A percentile compares a stretch with the other conserved stretches of the same genome.
Conservation (phyloP, 1,284 basidiomycete species). For the Naganishia cerealis region DNA sequence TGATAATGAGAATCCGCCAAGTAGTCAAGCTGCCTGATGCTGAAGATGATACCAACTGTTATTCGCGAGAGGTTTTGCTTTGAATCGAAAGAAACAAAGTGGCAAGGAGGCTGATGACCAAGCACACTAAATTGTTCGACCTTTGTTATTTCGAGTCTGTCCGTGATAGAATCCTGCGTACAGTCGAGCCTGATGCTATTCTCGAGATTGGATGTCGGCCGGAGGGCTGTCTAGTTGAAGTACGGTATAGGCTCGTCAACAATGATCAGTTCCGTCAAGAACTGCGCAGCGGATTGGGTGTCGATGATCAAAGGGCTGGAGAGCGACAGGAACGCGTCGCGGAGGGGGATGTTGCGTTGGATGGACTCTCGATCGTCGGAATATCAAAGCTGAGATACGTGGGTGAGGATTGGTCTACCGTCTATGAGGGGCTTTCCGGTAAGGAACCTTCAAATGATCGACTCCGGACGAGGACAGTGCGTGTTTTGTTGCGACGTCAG, state of each 20-base stretch:
- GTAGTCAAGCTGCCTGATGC: background rate
- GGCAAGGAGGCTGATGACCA: slow-evolving; percentile 26
- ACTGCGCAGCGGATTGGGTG: background rate
- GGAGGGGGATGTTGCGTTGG: background rate
- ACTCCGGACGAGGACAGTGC: background rate
- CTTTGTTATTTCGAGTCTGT: background rate
- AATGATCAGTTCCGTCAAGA: background rate
- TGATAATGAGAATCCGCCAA: slow-evolving; percentile 3
- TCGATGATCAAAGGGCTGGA: slow-evolving; percentile 20
- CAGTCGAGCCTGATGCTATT: background rate
- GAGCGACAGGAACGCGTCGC: slow-evolving; percentile 24
- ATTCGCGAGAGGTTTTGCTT: background rate
- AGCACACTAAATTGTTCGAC: slow-evolving; percentile 2
- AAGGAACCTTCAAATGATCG: slow-evolving; percentile 12
- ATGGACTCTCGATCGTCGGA: slow-evolving; percentile 11
- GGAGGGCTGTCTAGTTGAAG: background rate
- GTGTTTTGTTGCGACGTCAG: slow-evolving; percentile 25
- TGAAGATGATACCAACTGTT: slow-evolving; percentile 11
- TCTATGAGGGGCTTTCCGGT: slow-evolving; percentile 17
- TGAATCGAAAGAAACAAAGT: background rate
- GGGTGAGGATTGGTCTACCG: slow-evolving; percentile 7
- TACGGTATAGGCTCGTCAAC: background rate
- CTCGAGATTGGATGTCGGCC: background rate
- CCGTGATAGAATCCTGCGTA: background rate
- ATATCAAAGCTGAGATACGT: background rate